Base-by-base conservation (phyloP, 2,329 filamentous ascomycete genomes). In the Penicillium crustosum region DNA sequence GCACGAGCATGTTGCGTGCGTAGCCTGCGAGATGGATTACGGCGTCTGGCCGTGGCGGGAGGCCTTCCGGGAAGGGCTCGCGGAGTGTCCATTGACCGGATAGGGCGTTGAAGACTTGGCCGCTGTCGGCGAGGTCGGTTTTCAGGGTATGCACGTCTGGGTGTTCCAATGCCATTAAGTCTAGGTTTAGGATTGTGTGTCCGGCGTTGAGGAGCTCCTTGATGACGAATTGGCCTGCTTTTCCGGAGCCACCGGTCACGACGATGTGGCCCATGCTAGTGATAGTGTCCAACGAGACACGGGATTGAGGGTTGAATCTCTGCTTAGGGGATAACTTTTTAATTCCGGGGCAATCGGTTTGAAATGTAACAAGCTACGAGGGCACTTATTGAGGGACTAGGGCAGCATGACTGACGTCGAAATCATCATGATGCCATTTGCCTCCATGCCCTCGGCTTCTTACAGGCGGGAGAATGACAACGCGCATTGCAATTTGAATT, bases 21-120 rank as follows among this genome's bases (percentile, higher is more conserved):
- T 82, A 83, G 0, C 83, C 84, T 17, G 80, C 83, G 43, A 87
- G 83, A 68, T 88, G 85, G 52, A 88, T 83, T 51, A 88, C 81
- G 0, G 82, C 85, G 66, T 87, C 84, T 0, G 85, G 84, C 6
- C 59, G 1, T 75, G 75, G 2, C 69, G 68, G 25, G 77, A 79
- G 12, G 74, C 71, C 65, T 45, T 44, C 73, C 58, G 52, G 71
- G 69, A 66, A 75, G 43, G 61, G 73, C 60, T 69, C 70, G 48
- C 57, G 74, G 64, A 84, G 80, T 63, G 79, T 73, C 73, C 84
- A 86, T 64, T 87, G 83, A 0, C 80, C 81, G 15, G 79, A 82
- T 12, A 85, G 66, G 6, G 82, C 82, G 56, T 82, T 83, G 76
- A 82, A 84, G 55, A 83, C 81, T 66, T 85, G 81, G 23, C 82